Percentiles rank a stretch among this genome's conserved stretches.
Evolutionary conservation across 2,329 filamentous ascomycete genomes (phyloP).

Genomic region (Beauveria brongniartii): DNA sequence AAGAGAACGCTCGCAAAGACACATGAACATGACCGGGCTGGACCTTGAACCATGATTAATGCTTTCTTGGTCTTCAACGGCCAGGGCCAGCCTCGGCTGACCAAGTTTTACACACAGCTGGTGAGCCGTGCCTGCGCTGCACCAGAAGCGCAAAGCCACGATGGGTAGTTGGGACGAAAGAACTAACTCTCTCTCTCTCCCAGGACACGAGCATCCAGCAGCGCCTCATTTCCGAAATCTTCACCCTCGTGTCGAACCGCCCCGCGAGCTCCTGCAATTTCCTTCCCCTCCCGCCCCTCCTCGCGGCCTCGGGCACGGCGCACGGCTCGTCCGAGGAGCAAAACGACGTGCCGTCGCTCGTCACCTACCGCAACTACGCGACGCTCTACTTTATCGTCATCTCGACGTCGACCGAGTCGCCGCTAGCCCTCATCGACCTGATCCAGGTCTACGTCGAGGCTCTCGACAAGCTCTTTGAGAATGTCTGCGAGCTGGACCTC

Average conservation of each 20-base stretch:
- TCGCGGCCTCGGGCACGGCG: slow-evolving; percentile 54
- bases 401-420: slow-evolving; percentile 90
- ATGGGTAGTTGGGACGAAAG: neutral
- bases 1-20: neutral
- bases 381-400: slow-evolving; percentile 99
- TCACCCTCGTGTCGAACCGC: slow-evolving; percentile 86
- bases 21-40: slow-evolving; percentile 11
- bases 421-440: slow-evolving; percentile 87
- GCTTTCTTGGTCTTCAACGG: slow-evolving; percentile 98
- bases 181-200: neutral
- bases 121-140: slow-evolving; percentile 35
- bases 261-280: slow-evolving; percentile 95
- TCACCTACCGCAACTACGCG: slow-evolving; percentile 96
- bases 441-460: slow-evolving; percentile 98
- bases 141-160: neutral
- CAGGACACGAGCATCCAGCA: slow-evolving; percentile 97
- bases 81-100: slow-evolving; percentile 89
- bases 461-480: slow-evolving; percentile 90
- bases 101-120: slow-evolving; percentile 97
- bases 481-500: slow-evolving; percentile 94
- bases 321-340: slow-evolving; percentile 58
- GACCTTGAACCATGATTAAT: slow-evolving; percentile 73
- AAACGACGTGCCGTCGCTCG: slow-evolving; percentile 86
- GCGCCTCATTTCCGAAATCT: slow-evolving; percentile 93
- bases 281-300: slow-evolving; percentile 66